Evolutionary conservation across 306 rosid genomes (phyloP).

Genomic region (Vigna trinervia): DNA sequence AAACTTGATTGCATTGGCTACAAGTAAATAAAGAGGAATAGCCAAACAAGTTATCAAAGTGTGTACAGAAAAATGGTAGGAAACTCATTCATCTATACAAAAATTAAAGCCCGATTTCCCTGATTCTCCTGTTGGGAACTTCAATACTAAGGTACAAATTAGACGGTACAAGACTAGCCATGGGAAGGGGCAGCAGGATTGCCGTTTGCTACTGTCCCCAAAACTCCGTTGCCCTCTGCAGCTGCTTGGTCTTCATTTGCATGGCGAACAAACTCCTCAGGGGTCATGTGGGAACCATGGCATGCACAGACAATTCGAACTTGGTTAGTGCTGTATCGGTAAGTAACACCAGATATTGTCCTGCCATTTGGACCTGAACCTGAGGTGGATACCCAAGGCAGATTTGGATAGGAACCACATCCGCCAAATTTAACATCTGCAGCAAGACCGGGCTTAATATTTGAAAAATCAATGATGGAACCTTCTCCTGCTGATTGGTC

Average conservation of each 20-base stretch:
- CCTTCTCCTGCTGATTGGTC: conserved; percentile 64
- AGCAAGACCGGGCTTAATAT: conserved; percentile 86
- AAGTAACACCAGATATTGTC: conserved; percentile 96
- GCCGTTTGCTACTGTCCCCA: conserved; percentile 63
- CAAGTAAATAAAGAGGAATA: conserved; percentile 29
- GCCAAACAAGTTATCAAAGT: conserved; percentile 21
- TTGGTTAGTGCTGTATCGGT: conserved; percentile 70
- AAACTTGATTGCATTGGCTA: conserved; percentile 47
- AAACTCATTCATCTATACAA: conserved; percentile 48
- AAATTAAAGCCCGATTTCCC: conserved; percentile 40
- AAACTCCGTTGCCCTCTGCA: conserved; percentile 59
- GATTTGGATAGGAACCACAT: conserved; percentile 81
- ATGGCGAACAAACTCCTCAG: conserved; percentile 87
- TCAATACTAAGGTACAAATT: conserved; percentile 37
- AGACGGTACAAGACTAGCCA: conserved; percentile 55
- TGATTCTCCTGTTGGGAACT: conserved; percentile 41
- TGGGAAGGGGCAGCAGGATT: conserved; percentile 80
- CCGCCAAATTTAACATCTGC: conserved; percentile 93
- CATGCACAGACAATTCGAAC: conserved; percentile 92
- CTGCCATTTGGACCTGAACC: conserved; percentile 80
- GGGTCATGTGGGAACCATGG: conserved; percentile 87
- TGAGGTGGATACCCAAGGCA: conserved; percentile 97
- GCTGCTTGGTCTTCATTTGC: conserved; percentile 67
- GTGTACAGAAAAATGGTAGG: conserved; percentile 43
- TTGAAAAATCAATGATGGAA: conserved; percentile 63